Percentiles rank a stretch among this genome's conserved stretches.
Conservation (phyloP, 441 rosid species). For the Syzygium syzygioides region DNA sequence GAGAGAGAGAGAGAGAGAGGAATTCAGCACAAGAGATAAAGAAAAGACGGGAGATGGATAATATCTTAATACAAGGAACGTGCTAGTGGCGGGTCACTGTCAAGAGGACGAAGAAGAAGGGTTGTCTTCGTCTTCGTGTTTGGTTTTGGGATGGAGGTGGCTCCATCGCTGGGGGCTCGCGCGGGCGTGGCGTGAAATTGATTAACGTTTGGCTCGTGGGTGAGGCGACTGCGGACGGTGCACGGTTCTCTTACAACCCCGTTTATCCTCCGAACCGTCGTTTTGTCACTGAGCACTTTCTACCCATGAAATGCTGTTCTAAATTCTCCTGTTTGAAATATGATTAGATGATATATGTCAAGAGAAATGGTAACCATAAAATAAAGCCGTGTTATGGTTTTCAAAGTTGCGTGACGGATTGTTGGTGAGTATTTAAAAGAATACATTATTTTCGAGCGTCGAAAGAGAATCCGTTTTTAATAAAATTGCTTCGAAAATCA, state of each 20-base stretch:
- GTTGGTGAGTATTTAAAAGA: rapidly evolving
- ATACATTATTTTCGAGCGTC: not conserved
- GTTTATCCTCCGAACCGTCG: not conserved
- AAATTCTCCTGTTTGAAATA: not conserved
- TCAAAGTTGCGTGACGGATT: not conserved
- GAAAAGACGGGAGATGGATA: not conserved
- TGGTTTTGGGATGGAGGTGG: not conserved
- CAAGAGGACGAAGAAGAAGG: not conserved
- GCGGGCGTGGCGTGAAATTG: not conserved
- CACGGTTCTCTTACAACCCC: not conserved
- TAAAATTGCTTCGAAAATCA: not conserved
- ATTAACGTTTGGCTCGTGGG: not conserved
- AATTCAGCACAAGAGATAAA: not conserved
- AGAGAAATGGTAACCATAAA: not conserved
- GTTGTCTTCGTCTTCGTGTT: not conserved
- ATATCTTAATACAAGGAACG: not conserved
- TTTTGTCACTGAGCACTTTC: not conserved
- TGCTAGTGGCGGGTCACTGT: constrained; percentile 21
- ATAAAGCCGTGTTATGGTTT: not conserved
- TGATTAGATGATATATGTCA: not conserved
- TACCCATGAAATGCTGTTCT: not conserved
- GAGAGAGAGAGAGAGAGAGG: not conserved
- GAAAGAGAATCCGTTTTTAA: not conserved
- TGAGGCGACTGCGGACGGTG: not conserved
- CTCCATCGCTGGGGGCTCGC: not conserved